phyloP scores from a whole-genome alignment of 225 moss, liverwort and hornwort species.

The Sphagnum contortum region DNA sequence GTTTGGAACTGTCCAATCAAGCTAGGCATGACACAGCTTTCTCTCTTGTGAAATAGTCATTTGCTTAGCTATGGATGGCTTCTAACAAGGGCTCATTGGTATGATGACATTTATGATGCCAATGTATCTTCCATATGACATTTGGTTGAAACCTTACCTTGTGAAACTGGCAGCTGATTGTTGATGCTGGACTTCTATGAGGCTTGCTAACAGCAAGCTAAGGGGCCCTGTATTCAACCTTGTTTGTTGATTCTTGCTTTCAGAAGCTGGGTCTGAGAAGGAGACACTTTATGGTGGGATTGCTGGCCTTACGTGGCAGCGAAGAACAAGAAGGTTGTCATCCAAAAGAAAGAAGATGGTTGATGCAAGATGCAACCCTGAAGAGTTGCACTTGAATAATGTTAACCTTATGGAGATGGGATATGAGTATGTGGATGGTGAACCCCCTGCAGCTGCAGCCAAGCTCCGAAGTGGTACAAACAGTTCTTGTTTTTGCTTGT shows the following conservation, averaged over 20 bases:
- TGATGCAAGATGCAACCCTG: conserved; percentile 19
- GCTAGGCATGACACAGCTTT: too few species aligned
- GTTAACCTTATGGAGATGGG: conserved; percentile 33
- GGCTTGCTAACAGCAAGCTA: not conserved
- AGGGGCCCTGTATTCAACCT: not conserved
- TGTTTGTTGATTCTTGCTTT: not conserved
- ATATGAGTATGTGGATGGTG: conserved; percentile 51
- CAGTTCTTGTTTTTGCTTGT: not conserved
- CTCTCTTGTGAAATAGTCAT: too few species aligned
- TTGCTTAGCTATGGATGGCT: too few species aligned
- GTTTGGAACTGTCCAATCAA: too few species aligned
- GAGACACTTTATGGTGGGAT: conserved; percentile 59
- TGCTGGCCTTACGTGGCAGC: conserved; percentile 71
- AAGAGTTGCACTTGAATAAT: conserved; percentile 40
- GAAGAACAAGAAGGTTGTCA: conserved; percentile 63
- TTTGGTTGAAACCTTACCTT: too few species aligned
- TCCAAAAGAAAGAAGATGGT: conserved; percentile 59
- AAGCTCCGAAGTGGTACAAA: conserved; percentile 77
- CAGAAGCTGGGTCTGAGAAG: conserved; percentile 37
- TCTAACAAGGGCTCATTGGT: too few species aligned
- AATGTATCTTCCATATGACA: too few species aligned
- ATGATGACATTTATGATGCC: too few species aligned
- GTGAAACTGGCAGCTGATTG: too few species aligned
- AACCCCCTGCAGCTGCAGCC: conserved; percentile 87
- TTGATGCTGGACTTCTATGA: not conserved